Percentiles rank a stretch among this genome's conserved stretches.
Conservation (phyloP, 176 grass and related monocot genomes). For the Urochloa ruziziensis region DNA sequence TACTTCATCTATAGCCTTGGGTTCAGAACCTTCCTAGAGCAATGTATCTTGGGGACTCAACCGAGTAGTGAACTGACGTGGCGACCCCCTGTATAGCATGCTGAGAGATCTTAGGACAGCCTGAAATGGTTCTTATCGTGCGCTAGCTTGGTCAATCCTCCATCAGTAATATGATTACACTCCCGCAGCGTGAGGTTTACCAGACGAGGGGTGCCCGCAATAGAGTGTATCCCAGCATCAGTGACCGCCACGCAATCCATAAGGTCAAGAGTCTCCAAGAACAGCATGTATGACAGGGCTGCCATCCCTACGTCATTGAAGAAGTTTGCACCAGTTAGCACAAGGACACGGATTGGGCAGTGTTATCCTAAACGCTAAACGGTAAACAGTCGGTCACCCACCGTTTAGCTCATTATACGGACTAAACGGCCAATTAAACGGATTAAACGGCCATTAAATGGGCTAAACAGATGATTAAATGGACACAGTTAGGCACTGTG, state of each 20-base stretch:
- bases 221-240: constrained; percentile 39
- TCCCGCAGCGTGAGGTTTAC: constrained; percentile 32
- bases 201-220: background rate
- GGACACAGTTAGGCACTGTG: no score
- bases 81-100: constrained; percentile 41
- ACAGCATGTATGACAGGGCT: constrained; percentile 18
- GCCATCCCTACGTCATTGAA: constrained; percentile 45
- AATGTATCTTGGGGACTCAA: no score
- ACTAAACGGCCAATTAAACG: no score
- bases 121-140: constrained; percentile 29
- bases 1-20: no score
- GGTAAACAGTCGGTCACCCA: no score
- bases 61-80: constrained; percentile 27
- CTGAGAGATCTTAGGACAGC: constrained; percentile 42
- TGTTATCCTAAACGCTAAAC: no score
- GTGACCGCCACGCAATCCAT: constrained; percentile 25
- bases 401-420: no score
- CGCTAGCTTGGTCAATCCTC: constrained; percentile 25
- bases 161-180: constrained; percentile 39
- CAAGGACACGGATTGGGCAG: constrained; percentile 37
- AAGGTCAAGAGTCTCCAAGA: constrained; percentile 53
- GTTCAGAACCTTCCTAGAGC: no score
- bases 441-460: no score
- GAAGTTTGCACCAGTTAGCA: constrained; percentile 37
- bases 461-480: no score